phyloP scores from a whole-genome alignment of 176 grass and related monocot species.

The Eleusine indica region DNA sequence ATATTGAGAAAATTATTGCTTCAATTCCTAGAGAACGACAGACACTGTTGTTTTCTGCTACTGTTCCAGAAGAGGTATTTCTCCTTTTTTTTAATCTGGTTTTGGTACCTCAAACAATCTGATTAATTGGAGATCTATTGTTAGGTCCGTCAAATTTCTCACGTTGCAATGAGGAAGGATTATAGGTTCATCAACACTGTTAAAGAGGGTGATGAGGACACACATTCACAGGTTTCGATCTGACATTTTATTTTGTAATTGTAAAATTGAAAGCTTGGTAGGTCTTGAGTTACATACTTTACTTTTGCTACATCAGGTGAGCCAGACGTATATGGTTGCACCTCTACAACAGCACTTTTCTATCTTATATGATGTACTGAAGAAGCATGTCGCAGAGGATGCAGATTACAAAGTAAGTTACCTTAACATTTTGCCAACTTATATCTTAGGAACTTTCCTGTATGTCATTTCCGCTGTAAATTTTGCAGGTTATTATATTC shows the following conservation, averaged over 20 bases:
- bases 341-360: constrained; percentile 67
- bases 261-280: constrained; percentile 30
- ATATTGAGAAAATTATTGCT: constrained; percentile 93
- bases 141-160: constrained; percentile 87
- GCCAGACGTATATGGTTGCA: constrained; percentile 76
- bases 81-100: background rate
- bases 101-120: constrained; percentile 27
- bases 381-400: constrained; percentile 79
- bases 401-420: constrained; percentile 83
- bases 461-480: constrained; percentile 23
- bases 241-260: constrained; percentile 29
- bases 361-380: constrained; percentile 74
- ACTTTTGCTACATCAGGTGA: constrained; percentile 64
- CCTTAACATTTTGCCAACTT: constrained; percentile 16
- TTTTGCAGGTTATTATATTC: constrained; percentile 90
- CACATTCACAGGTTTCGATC: constrained; percentile 76
- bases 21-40: constrained; percentile 87
- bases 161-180: constrained; percentile 88
- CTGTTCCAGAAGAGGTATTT: constrained; percentile 77
- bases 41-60: constrained; percentile 96
- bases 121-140: constrained; percentile 32
- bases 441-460: constrained; percentile 31
- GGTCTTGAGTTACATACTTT: constrained; percentile 17
- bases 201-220: constrained; percentile 88
- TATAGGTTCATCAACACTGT: constrained; percentile 88